Conservation (phyloP, 164 flowering plant species). For the Berberis thunbergii region DNA sequence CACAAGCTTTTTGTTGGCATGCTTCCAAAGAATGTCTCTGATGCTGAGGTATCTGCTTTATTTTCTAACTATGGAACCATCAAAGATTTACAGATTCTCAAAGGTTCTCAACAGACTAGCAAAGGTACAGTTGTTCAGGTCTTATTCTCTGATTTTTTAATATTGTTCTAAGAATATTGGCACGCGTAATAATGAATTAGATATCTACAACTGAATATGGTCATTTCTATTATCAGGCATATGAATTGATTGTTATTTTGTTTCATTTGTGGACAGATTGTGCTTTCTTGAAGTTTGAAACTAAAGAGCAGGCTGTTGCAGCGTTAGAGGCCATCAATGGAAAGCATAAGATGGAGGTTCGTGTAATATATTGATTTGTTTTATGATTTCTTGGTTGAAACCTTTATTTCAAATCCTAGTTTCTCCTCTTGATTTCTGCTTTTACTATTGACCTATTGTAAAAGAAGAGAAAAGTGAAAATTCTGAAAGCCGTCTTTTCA, state of each 20-base stretch:
- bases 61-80: slow-evolving; percentile 81
- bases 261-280: slow-evolving; percentile 45
- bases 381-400: too few species aligned
- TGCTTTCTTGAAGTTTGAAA: slow-evolving; percentile 95
- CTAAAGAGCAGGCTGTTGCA: slow-evolving; percentile 91
- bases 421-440: not conserved
- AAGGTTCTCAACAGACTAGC: slow-evolving; percentile 95
- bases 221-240: not conserved
- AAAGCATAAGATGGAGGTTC: slow-evolving; percentile 94
- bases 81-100: slow-evolving; percentile 79
- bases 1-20: slow-evolving; percentile 98
- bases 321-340: slow-evolving; percentile 87
- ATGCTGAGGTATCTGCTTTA: slow-evolving; percentile 64
- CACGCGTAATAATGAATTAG: not conserved
- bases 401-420: too few species aligned
- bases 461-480: not conserved
- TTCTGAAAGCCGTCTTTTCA: too few species aligned
- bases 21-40: slow-evolving; percentile 95
- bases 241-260: not conserved
- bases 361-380: slow-evolving; percentile 12
- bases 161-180: not conserved
- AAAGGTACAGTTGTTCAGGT: slow-evolving; percentile 43
- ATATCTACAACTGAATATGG: too few species aligned
- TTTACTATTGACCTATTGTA: too few species aligned
- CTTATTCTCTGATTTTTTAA: not conserved